Evolutionary conservation across 345 rosid genomes (phyloP), one percentile per base, ranked within the genome.

Genomic region (Gossypium arboreum): DNA sequence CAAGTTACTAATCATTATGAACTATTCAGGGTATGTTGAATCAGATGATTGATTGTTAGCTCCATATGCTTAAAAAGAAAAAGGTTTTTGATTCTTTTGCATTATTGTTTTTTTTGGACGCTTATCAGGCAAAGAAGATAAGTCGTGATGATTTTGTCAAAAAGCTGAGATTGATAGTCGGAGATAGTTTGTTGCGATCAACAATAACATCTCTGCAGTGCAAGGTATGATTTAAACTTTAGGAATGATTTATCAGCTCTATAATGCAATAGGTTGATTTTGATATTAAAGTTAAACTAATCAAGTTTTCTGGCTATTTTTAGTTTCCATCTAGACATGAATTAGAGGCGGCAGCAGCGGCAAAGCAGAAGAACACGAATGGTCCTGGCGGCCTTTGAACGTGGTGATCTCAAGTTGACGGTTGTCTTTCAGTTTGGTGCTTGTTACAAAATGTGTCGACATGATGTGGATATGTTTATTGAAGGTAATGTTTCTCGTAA

Each of bases 201-300:
- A 91, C 93, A 0, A 86, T 94, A 80, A 84, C 84, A 69, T 80
- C 87, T 77, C 92, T 95, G 74, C 99, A 89, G 25, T 70, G 86
- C 84, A 84, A 85, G 91, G 95, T 88, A 20, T 55, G 77, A 15
- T 41, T 2, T 44, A 18, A 61, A 43, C 17, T 25, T 54, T 9
- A 8, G 60, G 13, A 15, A 65, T 52, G 56, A 29, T 29, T 27
- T 11, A 48, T 27, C 12, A 8, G 55, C 56, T 48, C 7, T 13
- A 10, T 27, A 48, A 48, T 22, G 12, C 18, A 2, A 22, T 13
- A 1, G 7, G 3, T 25, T 24, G 12, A 24, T 73, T 57, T 24
- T 47, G 22, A 47, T 73, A 25, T 9, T 4, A 12, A 24, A 2
- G 2, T 8, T 0, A 45, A 27, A 22, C 50, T 25, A 48, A n/a